Conservation (phyloP, 192 early-diverging fungal species). For the Backusella parvicylindrica region DNA sequence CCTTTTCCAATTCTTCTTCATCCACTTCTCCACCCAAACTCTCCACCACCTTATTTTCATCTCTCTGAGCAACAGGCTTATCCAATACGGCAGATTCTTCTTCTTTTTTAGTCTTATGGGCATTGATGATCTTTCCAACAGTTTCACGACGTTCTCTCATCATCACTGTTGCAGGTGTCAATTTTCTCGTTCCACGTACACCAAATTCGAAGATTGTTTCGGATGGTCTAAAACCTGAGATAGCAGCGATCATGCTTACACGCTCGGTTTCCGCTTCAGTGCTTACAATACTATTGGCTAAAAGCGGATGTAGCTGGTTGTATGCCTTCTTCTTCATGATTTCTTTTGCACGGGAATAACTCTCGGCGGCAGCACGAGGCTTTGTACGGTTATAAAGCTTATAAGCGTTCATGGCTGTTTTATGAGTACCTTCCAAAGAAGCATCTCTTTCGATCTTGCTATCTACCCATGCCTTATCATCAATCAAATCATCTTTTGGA, state of each 20-base stretch:
- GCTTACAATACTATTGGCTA: conserved; percentile 31
- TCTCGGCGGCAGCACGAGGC: conserved; percentile 77
- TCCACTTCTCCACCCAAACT: conserved; percentile 27
- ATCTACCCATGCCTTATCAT: conserved; percentile 75
- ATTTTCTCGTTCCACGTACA: conserved; percentile 74
- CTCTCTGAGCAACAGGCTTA: not conserved
- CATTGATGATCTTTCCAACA: conserved; percentile 40
- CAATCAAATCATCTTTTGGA: conserved; percentile 61
- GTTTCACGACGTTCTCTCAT: conserved; percentile 64
- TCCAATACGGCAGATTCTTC: not conserved
- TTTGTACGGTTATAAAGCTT: conserved; percentile 85
- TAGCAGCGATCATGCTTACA: conserved; percentile 63
- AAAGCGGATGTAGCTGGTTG: conserved; percentile 74
- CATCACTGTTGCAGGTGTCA: conserved; percentile 59
- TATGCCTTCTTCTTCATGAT: conserved; percentile 55
- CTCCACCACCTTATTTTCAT: not conserved
- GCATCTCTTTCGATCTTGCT: conserved; percentile 58
- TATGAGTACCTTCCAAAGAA: conserved; percentile 59
- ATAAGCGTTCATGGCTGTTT: conserved; percentile 76
- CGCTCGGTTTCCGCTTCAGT: conserved; percentile 54
- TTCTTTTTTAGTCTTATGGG: conserved; percentile 16
- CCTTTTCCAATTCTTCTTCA: conserved; percentile 29
- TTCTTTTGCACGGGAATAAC: conserved; percentile 86
- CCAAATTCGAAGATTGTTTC: conserved; percentile 97
- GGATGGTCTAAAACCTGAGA: conserved; percentile 78